phyloP scores from a whole-genome alignment of 2,329 filamentous ascomycete species.

The Fusarium xyrophilum region DNA sequence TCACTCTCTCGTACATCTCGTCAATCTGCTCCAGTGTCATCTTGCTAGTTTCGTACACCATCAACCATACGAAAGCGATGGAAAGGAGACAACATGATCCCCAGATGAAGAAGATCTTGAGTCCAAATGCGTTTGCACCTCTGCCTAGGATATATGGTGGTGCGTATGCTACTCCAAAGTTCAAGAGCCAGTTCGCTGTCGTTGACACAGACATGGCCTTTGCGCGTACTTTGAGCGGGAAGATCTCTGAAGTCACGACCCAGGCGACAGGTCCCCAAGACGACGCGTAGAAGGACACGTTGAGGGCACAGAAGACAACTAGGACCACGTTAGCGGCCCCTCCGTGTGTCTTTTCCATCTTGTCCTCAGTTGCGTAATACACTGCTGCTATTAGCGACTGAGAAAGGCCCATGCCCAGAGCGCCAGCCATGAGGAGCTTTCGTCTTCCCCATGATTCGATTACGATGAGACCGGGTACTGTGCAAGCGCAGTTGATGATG shows the following conservation, averaged over 20 bases:
- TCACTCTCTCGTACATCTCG: constrained; percentile 76
- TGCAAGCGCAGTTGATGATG: constrained; percentile 77
- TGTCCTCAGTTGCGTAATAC: constrained; percentile 52
- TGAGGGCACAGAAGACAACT: constrained; percentile 69
- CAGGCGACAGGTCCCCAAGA: constrained; percentile 80
- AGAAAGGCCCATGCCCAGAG: constrained; percentile 73
- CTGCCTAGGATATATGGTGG: constrained; percentile 77
- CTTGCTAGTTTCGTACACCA: constrained; percentile 80
- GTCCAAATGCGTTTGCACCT: constrained; percentile 72
- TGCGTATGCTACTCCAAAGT: constrained; percentile 83
- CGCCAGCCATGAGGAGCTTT: constrained; percentile 74
- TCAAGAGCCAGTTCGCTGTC: constrained; percentile 78
- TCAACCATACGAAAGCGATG: constrained; percentile 74
- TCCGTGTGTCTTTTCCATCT: constrained; percentile 42
- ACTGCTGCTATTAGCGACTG: constrained; percentile 71
- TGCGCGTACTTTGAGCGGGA: constrained; percentile 72
- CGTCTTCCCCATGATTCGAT: constrained; percentile 81
- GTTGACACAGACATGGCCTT: constrained; percentile 79
- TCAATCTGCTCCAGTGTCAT: constrained; percentile 80
- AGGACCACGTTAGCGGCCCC: constrained; percentile 63
- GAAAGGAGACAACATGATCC: constrained; percentile 76
- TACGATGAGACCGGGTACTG: constrained; percentile 74
- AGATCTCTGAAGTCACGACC: constrained; percentile 77
- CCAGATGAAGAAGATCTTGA: constrained; percentile 84
- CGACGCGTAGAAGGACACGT: constrained; percentile 80